These are phyloP conservation scores for Ophiocordyceps unilateralis DNA, from an alignment of 2,329 filamentous ascomycete species.

Conservation along the genomic window DNA sequence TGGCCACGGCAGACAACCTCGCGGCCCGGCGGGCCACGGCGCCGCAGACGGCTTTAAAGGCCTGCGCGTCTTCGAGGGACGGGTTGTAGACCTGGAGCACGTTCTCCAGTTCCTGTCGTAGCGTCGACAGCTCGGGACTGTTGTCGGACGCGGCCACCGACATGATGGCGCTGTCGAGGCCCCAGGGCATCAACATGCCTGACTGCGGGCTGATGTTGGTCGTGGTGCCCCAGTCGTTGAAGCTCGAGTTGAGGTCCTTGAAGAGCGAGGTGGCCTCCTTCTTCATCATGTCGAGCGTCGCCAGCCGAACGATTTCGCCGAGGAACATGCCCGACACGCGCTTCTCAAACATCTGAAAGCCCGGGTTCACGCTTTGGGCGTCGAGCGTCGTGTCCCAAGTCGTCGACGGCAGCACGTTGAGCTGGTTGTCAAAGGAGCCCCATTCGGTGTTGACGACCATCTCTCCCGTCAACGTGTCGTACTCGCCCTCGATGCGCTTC, in stretches of 20 bases:
- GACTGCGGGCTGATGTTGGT: constrained; percentile 50
- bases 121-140: constrained; percentile 50
- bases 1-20: constrained; percentile 70
- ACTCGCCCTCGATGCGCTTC: constrained; percentile 55
- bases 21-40: constrained; percentile 82
- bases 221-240: constrained; percentile 52
- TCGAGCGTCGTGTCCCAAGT: constrained; percentile 69
- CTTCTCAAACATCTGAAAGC: constrained; percentile 98
- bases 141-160: constrained; percentile 72
- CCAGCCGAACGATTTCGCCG: constrained; percentile 76
- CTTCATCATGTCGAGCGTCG: constrained; percentile 55
- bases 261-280: constrained; percentile 54
- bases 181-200: constrained; percentile 64
- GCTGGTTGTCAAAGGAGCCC: constrained; percentile 93
- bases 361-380: constrained; percentile 68
- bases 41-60: constrained; percentile 66
- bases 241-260: constrained; percentile 54
- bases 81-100: constrained; percentile 61
- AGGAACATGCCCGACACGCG: constrained; percentile 96
- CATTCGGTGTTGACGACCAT: constrained; percentile 99
- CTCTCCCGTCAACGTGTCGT: constrained; percentile 65
- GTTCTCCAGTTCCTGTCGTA: constrained; percentile 63
- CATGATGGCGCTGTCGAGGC: constrained; percentile 78
- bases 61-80: constrained; percentile 68
- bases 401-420: constrained; percentile 75